Evolutionary conservation across 306 rosid genomes (phyloP).

Genomic region (Styphnolobium japonicum): DNA sequence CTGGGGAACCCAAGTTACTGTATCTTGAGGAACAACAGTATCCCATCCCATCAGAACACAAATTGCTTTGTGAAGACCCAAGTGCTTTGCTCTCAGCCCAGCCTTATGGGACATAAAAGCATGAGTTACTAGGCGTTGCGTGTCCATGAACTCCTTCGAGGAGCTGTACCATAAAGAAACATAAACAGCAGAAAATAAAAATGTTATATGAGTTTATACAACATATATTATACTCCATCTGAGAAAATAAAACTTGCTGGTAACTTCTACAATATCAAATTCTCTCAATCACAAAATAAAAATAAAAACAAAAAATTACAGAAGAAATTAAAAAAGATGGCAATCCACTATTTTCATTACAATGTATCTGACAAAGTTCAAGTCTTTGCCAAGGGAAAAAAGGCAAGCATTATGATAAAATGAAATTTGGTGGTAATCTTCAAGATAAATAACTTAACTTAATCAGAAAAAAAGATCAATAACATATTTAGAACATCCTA

Average conservation of each 20-base stretch:
- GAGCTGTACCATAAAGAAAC: slow-evolving; percentile 49
- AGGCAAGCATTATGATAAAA: not conserved
- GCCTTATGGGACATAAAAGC: slow-evolving; percentile 91
- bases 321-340: slow-evolving; percentile 3
- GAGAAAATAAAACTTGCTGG: not conserved
- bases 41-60: slow-evolving; percentile 97
- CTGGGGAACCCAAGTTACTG: slow-evolving; percentile 85
- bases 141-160: slow-evolving; percentile 94
- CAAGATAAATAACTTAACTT: not conserved
- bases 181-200: slow-evolving; percentile 16
- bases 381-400: not conserved
- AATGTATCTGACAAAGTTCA: slow-evolving; percentile 10
- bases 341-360: not conserved
- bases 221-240: not conserved
- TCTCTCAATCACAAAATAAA: not conserved
- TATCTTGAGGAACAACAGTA: slow-evolving; percentile 63
- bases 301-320: not conserved
- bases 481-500: not conserved
- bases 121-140: slow-evolving; percentile 83
- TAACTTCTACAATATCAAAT: not conserved
- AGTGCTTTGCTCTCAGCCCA: slow-evolving; percentile 74
- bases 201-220: not conserved
- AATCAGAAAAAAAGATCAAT: not conserved
- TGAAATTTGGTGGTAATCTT: not conserved
- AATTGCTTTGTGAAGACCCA: slow-evolving; percentile 87